Base-by-base conservation (phyloP, 2,329 filamentous ascomycete genomes). In the Zymoseptoria tritici region DNA sequence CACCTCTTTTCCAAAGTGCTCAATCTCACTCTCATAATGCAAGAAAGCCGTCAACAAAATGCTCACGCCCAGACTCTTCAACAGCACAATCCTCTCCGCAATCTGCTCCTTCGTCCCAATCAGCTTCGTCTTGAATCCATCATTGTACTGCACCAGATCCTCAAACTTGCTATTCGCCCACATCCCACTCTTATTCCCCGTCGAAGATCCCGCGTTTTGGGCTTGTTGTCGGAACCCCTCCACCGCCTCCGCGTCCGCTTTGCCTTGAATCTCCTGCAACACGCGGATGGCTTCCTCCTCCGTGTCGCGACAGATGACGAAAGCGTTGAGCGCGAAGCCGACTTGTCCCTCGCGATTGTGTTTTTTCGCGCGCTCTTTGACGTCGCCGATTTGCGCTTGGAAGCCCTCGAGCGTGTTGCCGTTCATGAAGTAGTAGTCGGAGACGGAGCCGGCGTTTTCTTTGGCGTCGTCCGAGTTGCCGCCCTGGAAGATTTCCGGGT, bases 401-500 rank as follows among this genome's bases (percentile, higher is more conserved):
- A 82, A 81, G 2, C 79, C 79, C 56, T 81, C 79, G 9, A 82
- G 74, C 2, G 80, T 79, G 64, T 82, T 82, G n/a, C 80, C 79
- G 64, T 82, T 82, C 79, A 82, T 82, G 65, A 82, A 82, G 64
- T 82, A 82, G 70, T 78, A 81, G 60, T 81, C 79, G 2, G 73
- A 76, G 2, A 78, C 79, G 21, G 74, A 68, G 0, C 77, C 79
- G 0, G 77, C 79, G 57, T 82, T 82, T 26, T 78, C 75, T 6
- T 79, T 72, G 0, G 80, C 79, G 61, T 82, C 79, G 55, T 79
- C 75, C 26, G 75, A 78, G 66, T 82, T 82, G 2, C 80, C 80
- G 9, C 80, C 79, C 65, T 82, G 80, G 69, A 82, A 82, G 57
- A 82, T 81, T 59, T 81, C 76, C 0, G 80, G 80, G 58, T 80